These are phyloP conservation scores for Irpex rosettiformis DNA, from an alignment of 1,284 basidiomycete genomes.

Conservation along the genomic window DNA sequence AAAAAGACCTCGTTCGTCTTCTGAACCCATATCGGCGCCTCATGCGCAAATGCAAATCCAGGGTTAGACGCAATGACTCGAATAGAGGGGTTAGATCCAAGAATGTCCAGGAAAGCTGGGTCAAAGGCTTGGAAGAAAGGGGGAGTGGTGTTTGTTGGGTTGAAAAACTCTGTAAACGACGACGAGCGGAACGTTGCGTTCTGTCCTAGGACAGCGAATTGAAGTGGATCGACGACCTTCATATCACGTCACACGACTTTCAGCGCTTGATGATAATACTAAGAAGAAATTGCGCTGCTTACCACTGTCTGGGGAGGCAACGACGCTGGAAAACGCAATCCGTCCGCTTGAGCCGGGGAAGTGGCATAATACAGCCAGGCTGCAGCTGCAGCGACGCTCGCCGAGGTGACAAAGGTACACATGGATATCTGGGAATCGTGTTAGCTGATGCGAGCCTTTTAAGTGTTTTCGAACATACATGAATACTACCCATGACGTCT, in stretches of 20 bases:
- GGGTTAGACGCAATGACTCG: conserved; percentile 53
- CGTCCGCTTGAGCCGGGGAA: neutral
- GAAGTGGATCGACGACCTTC: conserved; percentile 29
- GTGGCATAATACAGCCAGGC: neutral
- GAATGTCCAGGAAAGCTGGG: conserved; percentile 49
- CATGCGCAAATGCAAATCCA: conserved; percentile 69
- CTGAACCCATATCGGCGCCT: conserved; percentile 64
- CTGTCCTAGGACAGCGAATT: conserved; percentile 29
- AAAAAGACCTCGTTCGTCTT: conserved; percentile 57
- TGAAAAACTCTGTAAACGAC: conserved; percentile 28
- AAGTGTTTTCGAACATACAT: neutral
- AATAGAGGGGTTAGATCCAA: conserved; percentile 57
- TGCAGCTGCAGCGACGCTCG: neutral
- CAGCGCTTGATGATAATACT: neutral
- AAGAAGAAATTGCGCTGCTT: neutral
- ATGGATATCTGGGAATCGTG: neutral
- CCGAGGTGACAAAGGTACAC: neutral
- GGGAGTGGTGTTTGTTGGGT: conserved; percentile 39
- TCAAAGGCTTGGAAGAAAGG: conserved; percentile 75
- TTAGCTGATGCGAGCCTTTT: neutral
- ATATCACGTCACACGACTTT: neutral
- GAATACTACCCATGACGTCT: neutral
- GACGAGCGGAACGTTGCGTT: conserved; percentile 29
- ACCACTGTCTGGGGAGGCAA: neutral
- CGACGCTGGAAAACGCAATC: neutral